Evolutionary conservation across 768 basidiomycete species (phyloP), one percentile per base, ranked within the genome.

Genomic region (Leccinum boreale): DNA sequence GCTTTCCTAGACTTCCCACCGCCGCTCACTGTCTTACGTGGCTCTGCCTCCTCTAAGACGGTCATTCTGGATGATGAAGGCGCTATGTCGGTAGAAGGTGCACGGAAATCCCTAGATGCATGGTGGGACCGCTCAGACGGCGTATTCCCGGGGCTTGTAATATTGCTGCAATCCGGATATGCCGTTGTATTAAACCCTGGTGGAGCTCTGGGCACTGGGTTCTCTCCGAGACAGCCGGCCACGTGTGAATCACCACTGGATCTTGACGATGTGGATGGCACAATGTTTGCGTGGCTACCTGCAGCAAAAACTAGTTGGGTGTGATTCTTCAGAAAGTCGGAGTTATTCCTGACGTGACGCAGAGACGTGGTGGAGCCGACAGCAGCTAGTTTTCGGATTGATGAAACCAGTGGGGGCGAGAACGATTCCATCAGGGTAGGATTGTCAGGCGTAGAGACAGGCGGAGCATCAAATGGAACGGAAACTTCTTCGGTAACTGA

Each of bases 1-100:
- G 33, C 49, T 15, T 47, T 55, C 55, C 53, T 59, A 3, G 23
- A 17, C 29, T 28, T 54, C 47, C 64, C 67, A 5, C 48, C 59
- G 53, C 70, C 72, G 24, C 53, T 57, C 39, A 65, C 70, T 10
- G 65, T 62, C 56, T 64, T 68, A 17, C 59, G 67, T 60, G 48
- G 15, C 50, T 60, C 58, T 26, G 52, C 26, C 33, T 48, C 58
- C 42, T 52, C 57, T 2, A 51, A 17, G 5, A 15, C 23, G 5
- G 19, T 17, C 4, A 36, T 11, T n/a, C 29, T 46, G 42, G 53
- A 58, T 9, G 54, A 39, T 1, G 57, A 54, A 28, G 53, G 31
- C 35, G 52, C 48, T 12, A 11, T 54, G 14, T 45, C 39, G 11
- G 29, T 39, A 31, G 56, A 50, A 51, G 39, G 50, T 23, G 46